Evolutionary conservation across 768 basidiomycete species (phyloP).

Genomic region (Agrocybe praecox): DNA sequence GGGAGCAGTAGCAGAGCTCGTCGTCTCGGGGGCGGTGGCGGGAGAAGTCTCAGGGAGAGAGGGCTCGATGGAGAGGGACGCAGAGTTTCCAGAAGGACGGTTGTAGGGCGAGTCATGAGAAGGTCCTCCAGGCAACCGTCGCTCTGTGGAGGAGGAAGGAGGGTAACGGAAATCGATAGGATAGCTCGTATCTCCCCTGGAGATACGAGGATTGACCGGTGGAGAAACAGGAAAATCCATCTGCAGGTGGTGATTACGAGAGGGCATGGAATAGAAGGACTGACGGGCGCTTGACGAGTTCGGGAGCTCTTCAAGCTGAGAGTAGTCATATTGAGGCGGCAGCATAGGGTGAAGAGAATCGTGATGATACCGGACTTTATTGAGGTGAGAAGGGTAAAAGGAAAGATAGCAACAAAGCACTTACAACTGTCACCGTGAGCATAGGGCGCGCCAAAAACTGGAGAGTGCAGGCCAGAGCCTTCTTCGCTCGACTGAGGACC

Average conservation of each 20-base stretch:
- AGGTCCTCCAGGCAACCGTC: slow-evolving; percentile 46
- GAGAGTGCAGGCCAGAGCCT: slow-evolving; percentile 75
- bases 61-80: slow-evolving; percentile 31
- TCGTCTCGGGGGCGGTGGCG: slow-evolving; percentile 27
- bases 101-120: slow-evolving; percentile 49
- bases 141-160: no score
- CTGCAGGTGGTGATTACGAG: slow-evolving; percentile 47
- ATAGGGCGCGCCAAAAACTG: slow-evolving; percentile 57
- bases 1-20: slow-evolving; percentile 29
- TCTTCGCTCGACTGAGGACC: slow-evolving; percentile 75
- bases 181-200: slow-evolving; percentile 28
- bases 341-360: slow-evolving; percentile 49
- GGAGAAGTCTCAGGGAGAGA: slow-evolving; percentile 35
- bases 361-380: slow-evolving; percentile 73
- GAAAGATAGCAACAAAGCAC: slow-evolving; percentile 49
- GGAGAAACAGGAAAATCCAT: slow-evolving; percentile 44
- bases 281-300: slow-evolving; percentile 38
- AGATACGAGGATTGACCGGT: slow-evolving; percentile 42
- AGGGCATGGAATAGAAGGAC: slow-evolving; percentile 40
- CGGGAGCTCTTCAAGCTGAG: slow-evolving; percentile 46
- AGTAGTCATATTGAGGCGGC: slow-evolving; percentile 55
- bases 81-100: slow-evolving; percentile 31
- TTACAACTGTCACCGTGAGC: slow-evolving; percentile 55
- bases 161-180: slow-evolving; percentile 40
- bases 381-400: slow-evolving; percentile 41